Evolutionary conservation across 2,329 filamentous ascomycete genomes (phyloP), one percentile per base, ranked within the genome.

Genomic region (Curvularia eragrostidis): DNA sequence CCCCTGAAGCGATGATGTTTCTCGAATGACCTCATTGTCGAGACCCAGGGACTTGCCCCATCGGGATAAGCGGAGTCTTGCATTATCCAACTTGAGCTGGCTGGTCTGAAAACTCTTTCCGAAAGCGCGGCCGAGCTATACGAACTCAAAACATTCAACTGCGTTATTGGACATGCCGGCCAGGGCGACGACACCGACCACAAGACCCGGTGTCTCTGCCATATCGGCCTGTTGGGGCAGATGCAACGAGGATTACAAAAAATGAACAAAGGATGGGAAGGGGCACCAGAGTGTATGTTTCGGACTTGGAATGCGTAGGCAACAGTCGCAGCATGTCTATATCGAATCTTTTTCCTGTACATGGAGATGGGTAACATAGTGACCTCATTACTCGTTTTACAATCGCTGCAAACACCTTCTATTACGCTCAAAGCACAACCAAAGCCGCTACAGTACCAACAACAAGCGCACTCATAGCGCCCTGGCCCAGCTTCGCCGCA

Each of bases 61-160:
- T n/a, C 71, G 63, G 5, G 72, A 70, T 18, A 75, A 54, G 18
- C 68, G 71, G 3, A 74, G 63, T 49, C 63, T 65, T 48, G 67
- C 66, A 28, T 61, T 65, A 56, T 75, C 70, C 3, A 76, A 63
- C 39, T 70, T 75, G 39, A 77, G 64, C 43, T 65, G 55, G 1
- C 21, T 24, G 12, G 42, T 69, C 57, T 66, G 57, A 48, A 62
- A 70, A 46, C 52, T 53, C 6, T 56, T 63, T 44, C 59, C 58
- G 18, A 70, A 66, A 0, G 34, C 38, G 30, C 62, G 63, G 51
- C 63, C 65, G 12, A 66, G 59, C 24, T 66, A 63, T 43, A 69
- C 49, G 42, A 43, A 65, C 39, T 69, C 63, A 34, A 68, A 68
- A 63, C 66, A 69, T 6, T 69, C 64, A 36, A 71, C 58, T 18